phyloP scores from a whole-genome alignment of 2,329 filamentous ascomycete genomes.

The Stachybotrys chartarum region DNA sequence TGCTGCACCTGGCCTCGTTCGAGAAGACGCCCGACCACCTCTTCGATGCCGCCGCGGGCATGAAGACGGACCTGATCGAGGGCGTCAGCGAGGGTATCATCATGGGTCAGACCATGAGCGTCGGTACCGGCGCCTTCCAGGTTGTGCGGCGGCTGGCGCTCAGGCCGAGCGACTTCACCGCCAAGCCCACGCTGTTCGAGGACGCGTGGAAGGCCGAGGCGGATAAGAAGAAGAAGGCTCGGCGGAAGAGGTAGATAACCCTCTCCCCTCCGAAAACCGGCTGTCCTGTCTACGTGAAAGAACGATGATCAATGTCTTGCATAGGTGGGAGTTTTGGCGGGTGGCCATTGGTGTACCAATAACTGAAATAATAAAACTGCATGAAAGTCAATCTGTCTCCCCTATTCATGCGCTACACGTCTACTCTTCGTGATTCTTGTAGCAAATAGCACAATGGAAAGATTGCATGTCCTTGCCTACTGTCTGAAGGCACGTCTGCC shows the following conservation, averaged over 20 bases:
- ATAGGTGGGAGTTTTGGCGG: background rate
- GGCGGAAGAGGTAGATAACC: constrained; percentile 8
- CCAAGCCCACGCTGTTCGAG: constrained; percentile 63
- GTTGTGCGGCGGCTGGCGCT: constrained; percentile 74
- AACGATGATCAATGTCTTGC: background rate
- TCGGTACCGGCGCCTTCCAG: constrained; percentile 90
- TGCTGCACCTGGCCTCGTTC: constrained; percentile 89
- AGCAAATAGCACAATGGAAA: too few relatives aligned
- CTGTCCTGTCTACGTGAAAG: background rate
- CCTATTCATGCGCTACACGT: too few relatives aligned
- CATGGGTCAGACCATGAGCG: constrained; percentile 88
- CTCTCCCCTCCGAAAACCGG: background rate
- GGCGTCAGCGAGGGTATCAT: constrained; percentile 97
- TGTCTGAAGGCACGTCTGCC: too few relatives aligned
- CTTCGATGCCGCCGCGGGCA: constrained; percentile 86
- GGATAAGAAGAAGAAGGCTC: constrained; percentile 10
- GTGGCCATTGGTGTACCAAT: background rate
- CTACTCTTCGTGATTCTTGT: too few relatives aligned
- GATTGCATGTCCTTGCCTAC: too few relatives aligned
- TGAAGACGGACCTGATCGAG: constrained; percentile 87
- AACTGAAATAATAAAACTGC: background rate
- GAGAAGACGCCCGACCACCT: constrained; percentile 98
- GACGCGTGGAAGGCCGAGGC: constrained; percentile 46
- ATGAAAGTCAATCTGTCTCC: too few relatives aligned
- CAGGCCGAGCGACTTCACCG: constrained; percentile 47